These are phyloP conservation scores for Obba rivulosa DNA, from an alignment of 768 basidiomycete species.

Conservation along the genomic window DNA sequence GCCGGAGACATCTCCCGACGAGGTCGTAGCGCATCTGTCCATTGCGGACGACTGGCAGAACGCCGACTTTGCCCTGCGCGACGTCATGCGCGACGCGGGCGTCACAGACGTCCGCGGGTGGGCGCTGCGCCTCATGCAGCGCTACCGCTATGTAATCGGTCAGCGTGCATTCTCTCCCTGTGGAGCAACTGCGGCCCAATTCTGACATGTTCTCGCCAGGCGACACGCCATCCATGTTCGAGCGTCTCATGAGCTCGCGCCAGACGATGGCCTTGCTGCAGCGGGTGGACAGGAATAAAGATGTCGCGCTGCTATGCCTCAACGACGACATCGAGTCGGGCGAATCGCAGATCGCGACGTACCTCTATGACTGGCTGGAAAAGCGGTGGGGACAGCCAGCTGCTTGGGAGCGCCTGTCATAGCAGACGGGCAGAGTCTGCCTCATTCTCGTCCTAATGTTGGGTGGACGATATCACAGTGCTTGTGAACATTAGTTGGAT, in stretches of 20 bases:
- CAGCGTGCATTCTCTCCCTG: background rate
- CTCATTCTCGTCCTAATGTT: too few species aligned
- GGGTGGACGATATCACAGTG: too few species aligned
- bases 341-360: constrained; percentile 6
- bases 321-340: constrained; percentile 26
- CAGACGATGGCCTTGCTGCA: constrained; percentile 14
- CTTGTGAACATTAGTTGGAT: too few species aligned
- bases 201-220: constrained; percentile 2
- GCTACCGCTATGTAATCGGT: constrained; percentile 31
- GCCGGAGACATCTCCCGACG: background rate
- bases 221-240: constrained; percentile 18
- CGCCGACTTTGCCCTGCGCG: constrained; percentile 18
- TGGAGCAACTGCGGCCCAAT: too few species aligned
- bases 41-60: constrained; percentile 17
- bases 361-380: constrained; percentile 16
- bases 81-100: constrained; percentile 16
- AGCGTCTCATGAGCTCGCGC: constrained; percentile 17
- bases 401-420: constrained; percentile 13
- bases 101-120: constrained; percentile 23
- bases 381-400: constrained; percentile 16
- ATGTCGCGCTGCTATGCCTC: constrained; percentile 27
- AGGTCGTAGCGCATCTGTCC: constrained; percentile 16
- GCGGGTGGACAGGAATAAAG: constrained; percentile 13
- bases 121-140: constrained; percentile 27
- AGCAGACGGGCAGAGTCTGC: background rate